Evolutionary conservation across 345 rosid genomes (phyloP).

Genomic region (Eucalyptus grandis): DNA sequence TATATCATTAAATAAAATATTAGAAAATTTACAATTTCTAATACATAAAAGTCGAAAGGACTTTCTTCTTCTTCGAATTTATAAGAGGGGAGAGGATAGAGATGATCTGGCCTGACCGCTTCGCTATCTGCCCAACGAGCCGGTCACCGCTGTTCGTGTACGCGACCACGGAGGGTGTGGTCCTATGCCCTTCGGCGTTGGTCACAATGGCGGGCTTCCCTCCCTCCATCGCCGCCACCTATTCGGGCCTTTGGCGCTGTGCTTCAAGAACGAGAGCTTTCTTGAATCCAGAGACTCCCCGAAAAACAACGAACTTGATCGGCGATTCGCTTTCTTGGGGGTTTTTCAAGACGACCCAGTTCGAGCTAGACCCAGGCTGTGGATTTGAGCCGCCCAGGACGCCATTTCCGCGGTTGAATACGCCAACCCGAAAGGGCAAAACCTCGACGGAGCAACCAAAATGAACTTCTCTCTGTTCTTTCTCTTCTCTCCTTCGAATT

Average conservation of each 20-base stretch:
- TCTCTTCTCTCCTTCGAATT: neutral
- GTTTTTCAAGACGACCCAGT: neutral
- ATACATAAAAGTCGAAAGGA: no score
- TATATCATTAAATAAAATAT: neutral
- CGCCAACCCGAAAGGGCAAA: neutral
- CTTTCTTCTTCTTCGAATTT: no score
- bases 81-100: no score
- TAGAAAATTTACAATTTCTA: no score
- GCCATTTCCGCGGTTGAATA: neutral
- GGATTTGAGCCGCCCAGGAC: neutral
- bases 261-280: constrained; percentile 37
- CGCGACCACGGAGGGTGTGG: constrained; percentile 96
- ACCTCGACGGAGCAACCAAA: neutral
- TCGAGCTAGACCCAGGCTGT: neutral
- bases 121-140: constrained; percentile 97
- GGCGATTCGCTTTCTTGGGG: neutral
- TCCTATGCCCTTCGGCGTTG: constrained; percentile 93
- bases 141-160: constrained; percentile 77
- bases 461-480: neutral
- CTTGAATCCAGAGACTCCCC: neutral
- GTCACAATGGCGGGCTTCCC: constrained; percentile 95
- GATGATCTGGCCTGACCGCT: constrained; percentile 48
- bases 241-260: constrained; percentile 19
- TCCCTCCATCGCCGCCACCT: constrained; percentile 98
- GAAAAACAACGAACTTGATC: neutral